Percentiles rank a stretch among this genome's conserved stretches.
phyloP scores from a whole-genome alignment of 140 eudicot genomes.

The Stevia rebaudiana region DNA sequence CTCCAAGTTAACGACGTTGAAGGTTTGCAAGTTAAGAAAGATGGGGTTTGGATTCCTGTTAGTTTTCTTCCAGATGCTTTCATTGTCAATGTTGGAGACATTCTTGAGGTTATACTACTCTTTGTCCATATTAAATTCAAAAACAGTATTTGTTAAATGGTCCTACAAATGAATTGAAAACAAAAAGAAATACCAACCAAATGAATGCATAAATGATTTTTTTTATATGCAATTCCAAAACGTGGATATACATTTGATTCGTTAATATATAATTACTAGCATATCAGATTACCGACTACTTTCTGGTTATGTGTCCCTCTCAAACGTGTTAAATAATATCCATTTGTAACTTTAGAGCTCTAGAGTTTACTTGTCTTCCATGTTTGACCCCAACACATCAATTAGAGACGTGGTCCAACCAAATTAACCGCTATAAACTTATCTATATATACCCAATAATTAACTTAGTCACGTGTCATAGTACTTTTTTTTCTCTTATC shows the following conservation, averaged over 20 bases:
- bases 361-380: background rate
- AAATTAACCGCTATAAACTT: too few species aligned
- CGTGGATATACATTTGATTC: conserved; percentile 7
- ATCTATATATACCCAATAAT: too few species aligned
- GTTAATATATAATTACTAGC: background rate
- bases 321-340: conserved; percentile 13
- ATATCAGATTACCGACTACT: background rate
- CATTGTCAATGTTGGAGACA: conserved; percentile 60
- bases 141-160: background rate
- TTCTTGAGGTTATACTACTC: conserved; percentile 41
- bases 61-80: conserved; percentile 51
- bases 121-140: background rate
- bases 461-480: too few species aligned
- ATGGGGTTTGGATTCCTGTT: conserved; percentile 60
- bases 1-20: conserved; percentile 52
- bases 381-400: background rate
- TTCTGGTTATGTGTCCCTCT: conserved; percentile 12
- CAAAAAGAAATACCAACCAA: background rate
- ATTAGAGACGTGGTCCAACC: background rate
- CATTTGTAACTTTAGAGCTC: background rate
- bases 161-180: background rate
- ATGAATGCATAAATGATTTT: background rate
- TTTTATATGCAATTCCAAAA: conserved; percentile 9
- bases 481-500: too few species aligned
- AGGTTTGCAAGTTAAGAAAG: conserved; percentile 61